Evolutionary conservation across 768 basidiomycete species (phyloP), one percentile per base, ranked within the genome.

Genomic region (Coprinopsis sp.): DNA sequence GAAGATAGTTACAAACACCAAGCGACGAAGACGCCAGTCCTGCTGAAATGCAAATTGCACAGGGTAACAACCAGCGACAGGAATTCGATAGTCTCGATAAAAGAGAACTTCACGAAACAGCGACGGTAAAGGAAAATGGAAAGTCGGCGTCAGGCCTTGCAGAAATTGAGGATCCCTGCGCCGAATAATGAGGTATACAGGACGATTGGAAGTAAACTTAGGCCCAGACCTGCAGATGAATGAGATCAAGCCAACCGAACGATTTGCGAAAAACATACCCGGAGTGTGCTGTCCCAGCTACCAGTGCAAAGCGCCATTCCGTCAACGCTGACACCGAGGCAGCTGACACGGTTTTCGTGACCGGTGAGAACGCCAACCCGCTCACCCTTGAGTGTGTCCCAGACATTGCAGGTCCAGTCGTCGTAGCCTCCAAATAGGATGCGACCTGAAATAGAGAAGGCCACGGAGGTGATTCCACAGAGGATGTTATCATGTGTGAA

Each of bases 401-500:
- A 99, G 42, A 98, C 95, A 63, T 99, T 99, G 74, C 92, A 94
- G 55, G 96, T 98, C 90, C 96, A 98, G 63, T 99, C 95, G 66
- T 99, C 95, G 64, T 99, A 99, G 33, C 95, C 95, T 54, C 96
- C 95, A 56, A 99, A 99, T 30, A 99, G 76, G 57, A 99, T 91
- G 50, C 95, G 88, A 29, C 95, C 95, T 22, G 94, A 97, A 56
- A 91, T 90, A 3, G 95, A 98, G 74, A 99, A 99, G 12, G 93
- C 95, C 55, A 99, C 96, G 3, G 94, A 97, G 12, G 95, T 99
- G 67, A 99, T 96, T 53, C 96, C 95, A 60, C 95, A 98, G 13
- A 98, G 79, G 58, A 99, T 97, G 67, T 98, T 98, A 71, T 98
- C 95, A 64, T 98, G 94, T 2, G 91, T 94, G 71, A 94, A 99